Evolutionary conservation across 1,139 yeast genomes (phyloP).

Genomic region (Sugiyamaella pinicola): DNA sequence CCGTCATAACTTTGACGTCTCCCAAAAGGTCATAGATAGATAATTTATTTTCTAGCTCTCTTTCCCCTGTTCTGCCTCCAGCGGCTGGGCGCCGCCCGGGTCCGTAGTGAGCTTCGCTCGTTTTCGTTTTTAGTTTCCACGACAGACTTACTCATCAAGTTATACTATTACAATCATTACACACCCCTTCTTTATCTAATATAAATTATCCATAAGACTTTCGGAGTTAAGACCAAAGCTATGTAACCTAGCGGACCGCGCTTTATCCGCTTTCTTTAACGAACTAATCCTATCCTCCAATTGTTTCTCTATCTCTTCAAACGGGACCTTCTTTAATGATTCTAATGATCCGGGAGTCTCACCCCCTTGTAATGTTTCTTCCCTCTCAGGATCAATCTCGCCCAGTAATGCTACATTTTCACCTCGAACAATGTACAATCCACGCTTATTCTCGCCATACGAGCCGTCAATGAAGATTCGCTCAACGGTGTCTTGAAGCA

Average conservation of each 20-base stretch:
- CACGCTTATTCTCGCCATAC: conserved; percentile 76
- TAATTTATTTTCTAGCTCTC: conserved; percentile 1
- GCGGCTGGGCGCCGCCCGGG: too few species aligned
- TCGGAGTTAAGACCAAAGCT: conserved; percentile 30
- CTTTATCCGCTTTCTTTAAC: conserved; percentile 49
- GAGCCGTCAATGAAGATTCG: conserved; percentile 69
- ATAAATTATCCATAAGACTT: conserved; percentile 30
- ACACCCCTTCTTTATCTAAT: conserved; percentile 19
- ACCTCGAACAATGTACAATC: conserved; percentile 90
- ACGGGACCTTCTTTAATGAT: conserved; percentile 59
- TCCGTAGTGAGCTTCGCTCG: neutral
- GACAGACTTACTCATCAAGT: neutral
- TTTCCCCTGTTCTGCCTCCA: neutral
- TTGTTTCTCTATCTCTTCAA: conserved; percentile 55
- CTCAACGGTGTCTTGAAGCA: conserved; percentile 87
- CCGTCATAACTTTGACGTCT: conserved; percentile 33
- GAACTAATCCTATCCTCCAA: conserved; percentile 43
- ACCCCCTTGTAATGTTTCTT: conserved; percentile 64
- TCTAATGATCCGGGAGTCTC: conserved; percentile 28
- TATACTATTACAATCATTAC: conserved; percentile 13
- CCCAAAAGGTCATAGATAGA: conserved; percentile 5
- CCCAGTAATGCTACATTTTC: conserved; percentile 97
- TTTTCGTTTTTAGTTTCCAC: neutral
- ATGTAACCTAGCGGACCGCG: conserved; percentile 52
- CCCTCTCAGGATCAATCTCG: conserved; percentile 86